phyloP scores from a whole-genome alignment of 257 asterid genomes.

The Nemophila menziesii region DNA sequence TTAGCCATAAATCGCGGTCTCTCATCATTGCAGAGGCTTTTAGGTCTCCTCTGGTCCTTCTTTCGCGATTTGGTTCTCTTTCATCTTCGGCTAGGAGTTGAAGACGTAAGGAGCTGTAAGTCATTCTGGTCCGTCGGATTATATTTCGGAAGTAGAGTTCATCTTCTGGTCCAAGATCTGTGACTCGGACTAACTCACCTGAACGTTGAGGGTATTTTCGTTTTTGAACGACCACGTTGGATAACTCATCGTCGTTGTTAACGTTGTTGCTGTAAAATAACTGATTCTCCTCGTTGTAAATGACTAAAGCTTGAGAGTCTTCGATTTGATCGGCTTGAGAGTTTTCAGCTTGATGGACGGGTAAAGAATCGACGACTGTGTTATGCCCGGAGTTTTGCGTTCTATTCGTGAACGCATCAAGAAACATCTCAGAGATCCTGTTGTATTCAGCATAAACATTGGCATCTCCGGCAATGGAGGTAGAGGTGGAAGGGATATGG shows the following conservation, averaged over 20 bases:
- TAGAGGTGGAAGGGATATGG: no score
- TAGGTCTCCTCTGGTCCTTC: slow-evolving; percentile 45
- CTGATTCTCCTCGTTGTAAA: slow-evolving; percentile 18
- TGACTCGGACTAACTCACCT: slow-evolving; percentile 62
- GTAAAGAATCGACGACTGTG: slow-evolving; percentile 11
- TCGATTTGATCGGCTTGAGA: slow-evolving; percentile 35
- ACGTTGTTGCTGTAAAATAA: no score
- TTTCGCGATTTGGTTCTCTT: slow-evolving; percentile 29
- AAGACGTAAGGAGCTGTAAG: slow-evolving; percentile 63
- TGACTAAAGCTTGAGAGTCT: slow-evolving; percentile 38
- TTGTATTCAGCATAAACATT: slow-evolving; percentile 36
- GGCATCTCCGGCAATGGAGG: slow-evolving; percentile 1
- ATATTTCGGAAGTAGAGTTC: slow-evolving; percentile 29
- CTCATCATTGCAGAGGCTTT: slow-evolving; percentile 58
- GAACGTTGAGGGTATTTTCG: slow-evolving; percentile 43
- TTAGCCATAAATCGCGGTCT: slow-evolving; percentile 49
- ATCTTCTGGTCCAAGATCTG: slow-evolving; percentile 54
- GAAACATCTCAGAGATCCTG: slow-evolving; percentile 46
- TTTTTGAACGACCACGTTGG: slow-evolving; percentile 20
- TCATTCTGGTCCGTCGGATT: slow-evolving; percentile 51
- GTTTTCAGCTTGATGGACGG: slow-evolving; percentile 27
- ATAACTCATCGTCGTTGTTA: background rate
- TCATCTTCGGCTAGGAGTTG: slow-evolving; percentile 33
- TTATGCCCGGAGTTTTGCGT: slow-evolving; percentile 8
- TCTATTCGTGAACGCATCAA: slow-evolving; percentile 22